Conservation (phyloP, 345 rosid genomes). For the Lumnitzera racemosa region DNA sequence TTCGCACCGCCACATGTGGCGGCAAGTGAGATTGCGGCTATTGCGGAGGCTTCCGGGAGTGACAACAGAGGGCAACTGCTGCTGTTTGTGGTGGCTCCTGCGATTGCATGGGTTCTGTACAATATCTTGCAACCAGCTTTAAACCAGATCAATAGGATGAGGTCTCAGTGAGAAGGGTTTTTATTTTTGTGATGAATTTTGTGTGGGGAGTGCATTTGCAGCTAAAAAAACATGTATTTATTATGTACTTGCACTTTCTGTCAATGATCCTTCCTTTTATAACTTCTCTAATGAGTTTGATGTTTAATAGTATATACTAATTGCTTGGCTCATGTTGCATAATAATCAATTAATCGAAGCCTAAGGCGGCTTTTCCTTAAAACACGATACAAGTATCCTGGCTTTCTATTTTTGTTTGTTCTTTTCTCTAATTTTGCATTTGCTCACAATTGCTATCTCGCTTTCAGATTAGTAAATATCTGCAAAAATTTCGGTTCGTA, state of each 20-base stretch:
- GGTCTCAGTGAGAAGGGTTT: slow-evolving; percentile 32
- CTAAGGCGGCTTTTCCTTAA: too few relatives aligned
- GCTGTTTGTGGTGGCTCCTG: slow-evolving; percentile 78
- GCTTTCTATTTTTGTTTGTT: too few relatives aligned
- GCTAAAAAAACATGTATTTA: slow-evolving; percentile 4
- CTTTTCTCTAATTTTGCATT: too few relatives aligned
- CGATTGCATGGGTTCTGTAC: slow-evolving; percentile 86
- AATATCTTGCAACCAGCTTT: slow-evolving; percentile 91
- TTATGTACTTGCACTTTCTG: slow-evolving; percentile 30
- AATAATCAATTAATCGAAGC: too few relatives aligned
- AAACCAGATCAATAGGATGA: slow-evolving; percentile 91
- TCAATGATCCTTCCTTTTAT: slow-evolving; percentile 13
- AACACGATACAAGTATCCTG: too few relatives aligned
- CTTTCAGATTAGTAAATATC: too few relatives aligned
- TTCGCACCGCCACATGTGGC: slow-evolving; percentile 46
- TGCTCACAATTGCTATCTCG: too few relatives aligned
- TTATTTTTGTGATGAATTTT: neutral
- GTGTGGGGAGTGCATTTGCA: too few relatives aligned
- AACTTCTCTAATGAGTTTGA: neutral
- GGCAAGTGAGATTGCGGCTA: slow-evolving; percentile 34
- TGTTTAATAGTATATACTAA: too few relatives aligned
- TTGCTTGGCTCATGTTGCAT: too few relatives aligned
- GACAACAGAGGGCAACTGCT: slow-evolving; percentile 82
- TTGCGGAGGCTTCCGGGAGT: slow-evolving; percentile 38
- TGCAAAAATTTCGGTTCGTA: too few relatives aligned